These are phyloP conservation scores for Dioszegia aurantiaca DNA, from an alignment of 768 basidiomycete genomes.

Conservation along the genomic window DNA sequence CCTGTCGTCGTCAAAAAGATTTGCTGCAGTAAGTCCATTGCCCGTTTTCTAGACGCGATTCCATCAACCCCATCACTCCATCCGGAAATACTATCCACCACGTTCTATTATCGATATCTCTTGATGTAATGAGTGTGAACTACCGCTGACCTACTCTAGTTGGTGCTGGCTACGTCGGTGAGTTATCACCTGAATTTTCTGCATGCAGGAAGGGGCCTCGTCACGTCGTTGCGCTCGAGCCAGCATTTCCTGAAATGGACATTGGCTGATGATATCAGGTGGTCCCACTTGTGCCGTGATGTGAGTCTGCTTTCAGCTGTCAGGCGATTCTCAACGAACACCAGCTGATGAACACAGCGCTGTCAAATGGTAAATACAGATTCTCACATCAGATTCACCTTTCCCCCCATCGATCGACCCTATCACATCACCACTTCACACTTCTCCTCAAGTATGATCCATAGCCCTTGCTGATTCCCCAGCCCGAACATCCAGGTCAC, in stretches of 20 bases:
- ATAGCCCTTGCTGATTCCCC: slow-evolving; percentile 1
- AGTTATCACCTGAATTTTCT: too few species aligned
- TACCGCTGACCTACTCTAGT: slow-evolving; percentile 25
- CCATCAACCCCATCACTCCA: not conserved
- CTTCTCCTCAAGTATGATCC: too few species aligned
- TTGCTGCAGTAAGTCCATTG: slow-evolving; percentile 73
- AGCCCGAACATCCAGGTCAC: slow-evolving; percentile 84
- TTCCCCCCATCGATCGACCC: slow-evolving; percentile 1
- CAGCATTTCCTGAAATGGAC: too few species aligned
- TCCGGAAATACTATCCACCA: not conserved
- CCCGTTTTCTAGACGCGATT: not conserved
- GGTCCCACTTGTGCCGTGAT: slow-evolving; percentile 95
- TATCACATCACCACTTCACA: not conserved
- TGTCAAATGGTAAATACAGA: slow-evolving; percentile 64
- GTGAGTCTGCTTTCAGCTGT: slow-evolving; percentile 21
- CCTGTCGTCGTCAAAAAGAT: slow-evolving; percentile 69
- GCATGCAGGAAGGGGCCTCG: too few species aligned
- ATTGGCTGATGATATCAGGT: slow-evolving; percentile 56
- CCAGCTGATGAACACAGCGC: slow-evolving; percentile 54
- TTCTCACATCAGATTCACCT: not conserved
- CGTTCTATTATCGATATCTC: not conserved
- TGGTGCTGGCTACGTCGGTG: slow-evolving; percentile 75
- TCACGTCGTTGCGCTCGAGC: too few species aligned
- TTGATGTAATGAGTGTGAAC: not conserved
- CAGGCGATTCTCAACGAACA: not conserved